phyloP scores from a whole-genome alignment of 148 eudicot genomes.

The Chenopodium berlandieri region DNA sequence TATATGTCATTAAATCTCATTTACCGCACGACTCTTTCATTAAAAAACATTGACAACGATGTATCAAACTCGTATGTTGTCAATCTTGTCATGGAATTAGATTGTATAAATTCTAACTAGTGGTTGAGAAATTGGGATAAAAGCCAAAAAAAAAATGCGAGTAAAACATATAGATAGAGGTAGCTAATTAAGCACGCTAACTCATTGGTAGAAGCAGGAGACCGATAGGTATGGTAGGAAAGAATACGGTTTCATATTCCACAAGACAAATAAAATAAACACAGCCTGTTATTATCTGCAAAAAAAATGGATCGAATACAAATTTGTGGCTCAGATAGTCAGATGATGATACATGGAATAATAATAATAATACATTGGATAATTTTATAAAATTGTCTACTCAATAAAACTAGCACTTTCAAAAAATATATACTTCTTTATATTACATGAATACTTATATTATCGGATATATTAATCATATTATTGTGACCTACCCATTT shows the following conservation, averaged over 20 bases:
- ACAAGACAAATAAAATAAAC: neutral
- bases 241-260: neutral
- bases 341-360: slow-evolving; percentile 1
- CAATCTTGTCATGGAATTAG: neutral
- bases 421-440: neutral
- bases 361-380: slow-evolving; percentile 5
- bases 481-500: slow-evolving; percentile 21
- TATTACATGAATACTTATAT: no score
- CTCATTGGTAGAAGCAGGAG: slow-evolving; percentile 6
- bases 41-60: neutral
- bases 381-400: slow-evolving; percentile 5
- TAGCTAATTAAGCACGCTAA: neutral
- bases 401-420: slow-evolving; percentile 5
- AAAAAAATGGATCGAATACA: slow-evolving; percentile 1
- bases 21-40: no score
- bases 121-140: neutral
- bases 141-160: no score
- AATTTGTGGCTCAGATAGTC: slow-evolving; percentile 8
- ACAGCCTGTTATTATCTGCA: neutral
- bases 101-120: neutral
- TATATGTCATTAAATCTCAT: no score
- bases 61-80: neutral
- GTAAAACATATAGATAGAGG: no score
- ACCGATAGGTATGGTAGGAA: slow-evolving; percentile 23
- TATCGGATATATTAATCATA: no score